Evolutionary conservation across 176 grass and related monocot species (phyloP), one percentile per base, ranked within the genome.

Genomic region (Otatea glauca): DNA sequence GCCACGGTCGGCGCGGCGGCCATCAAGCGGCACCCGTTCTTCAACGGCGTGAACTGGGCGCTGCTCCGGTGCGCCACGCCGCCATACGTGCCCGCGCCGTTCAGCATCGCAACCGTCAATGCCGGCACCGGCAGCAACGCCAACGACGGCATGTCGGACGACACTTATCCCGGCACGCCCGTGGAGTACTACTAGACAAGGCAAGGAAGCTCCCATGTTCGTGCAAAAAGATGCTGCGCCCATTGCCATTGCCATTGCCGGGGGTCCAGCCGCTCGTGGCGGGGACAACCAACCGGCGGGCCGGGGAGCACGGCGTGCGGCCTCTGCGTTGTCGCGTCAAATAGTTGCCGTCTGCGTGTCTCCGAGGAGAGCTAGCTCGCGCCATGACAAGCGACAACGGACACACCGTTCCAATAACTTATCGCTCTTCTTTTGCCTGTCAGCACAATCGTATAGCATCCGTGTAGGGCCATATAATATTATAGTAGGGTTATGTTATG

Each of bases 11-110:
- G 93, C 16, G 97, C 97, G 1, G 83, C 89, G 0, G 93, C 91
- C 3, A 91, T 96, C 62, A 99, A 96, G 86, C 80, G 92, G 0
- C 97, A 99, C 84, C 88, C 91, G 0, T 96, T 99, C 87, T 99
- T 99, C 49, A 68, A 35, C 5, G 90, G 93, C 24, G 93, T 99
- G 0, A 99, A 99, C 54, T 94, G 93, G 97, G 97, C 97, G 6
- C 83, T 99, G 59, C 87, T 99, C 4, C 83, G 93, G 0, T 96
- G 97, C 47, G 91, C 92, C 37, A n/a, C 59, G 27, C 93, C 97
- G 60, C 93, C 93, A 0, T 91, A 73, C 63, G 73, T 94, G 14
- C 93, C 93, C 1, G 86, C 86, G 38, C 89, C 74, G 18, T 92
- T 99, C 51, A 71, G 65, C 25, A 25, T 41, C 47, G 20, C 45